Conservation (phyloP, 2,329 filamentous ascomycete species). For the Lecanicillium sp. region DNA sequence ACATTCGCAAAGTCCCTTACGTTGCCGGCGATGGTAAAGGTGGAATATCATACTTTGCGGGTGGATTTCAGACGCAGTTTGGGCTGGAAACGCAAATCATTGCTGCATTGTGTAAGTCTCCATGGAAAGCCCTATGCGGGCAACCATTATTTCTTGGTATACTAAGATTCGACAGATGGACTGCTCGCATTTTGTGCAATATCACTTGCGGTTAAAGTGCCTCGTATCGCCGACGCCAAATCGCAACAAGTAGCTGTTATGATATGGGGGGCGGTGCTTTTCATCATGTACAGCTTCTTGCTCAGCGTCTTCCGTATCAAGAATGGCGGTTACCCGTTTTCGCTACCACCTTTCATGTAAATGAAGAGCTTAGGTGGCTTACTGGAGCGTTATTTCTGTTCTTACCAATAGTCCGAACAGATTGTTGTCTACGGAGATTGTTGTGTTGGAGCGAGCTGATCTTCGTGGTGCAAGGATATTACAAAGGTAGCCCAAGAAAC, state of each 20-base stretch:
- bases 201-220: constrained; percentile 83
- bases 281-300: constrained; percentile 86
- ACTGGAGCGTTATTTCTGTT: no score
- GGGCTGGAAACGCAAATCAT: constrained; percentile 94
- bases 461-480: no score
- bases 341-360: constrained; percentile 77
- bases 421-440: no score
- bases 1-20: constrained; percentile 93
- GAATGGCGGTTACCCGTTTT: constrained; percentile 93
- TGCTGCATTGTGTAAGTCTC: constrained; percentile 86
- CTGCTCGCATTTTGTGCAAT: constrained; percentile 85
- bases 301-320: constrained; percentile 90
- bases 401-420: no score
- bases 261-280: constrained; percentile 67
- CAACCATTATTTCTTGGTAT: not conserved
- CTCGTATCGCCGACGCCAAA: constrained; percentile 71
- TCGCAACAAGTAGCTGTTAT: constrained; percentile 75
- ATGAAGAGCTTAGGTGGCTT: not conserved
- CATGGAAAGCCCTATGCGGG: not conserved
- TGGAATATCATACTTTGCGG: constrained; percentile 82
- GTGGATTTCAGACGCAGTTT: constrained; percentile 87
- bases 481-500: no score
- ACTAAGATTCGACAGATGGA: constrained; percentile 39
- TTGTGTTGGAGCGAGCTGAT: no score
- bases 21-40: constrained; percentile 77